These are phyloP conservation scores for Astrothelium subdiscretum DNA, from an alignment of 495 filamentous ascomycete species.

Conservation along the genomic window DNA sequence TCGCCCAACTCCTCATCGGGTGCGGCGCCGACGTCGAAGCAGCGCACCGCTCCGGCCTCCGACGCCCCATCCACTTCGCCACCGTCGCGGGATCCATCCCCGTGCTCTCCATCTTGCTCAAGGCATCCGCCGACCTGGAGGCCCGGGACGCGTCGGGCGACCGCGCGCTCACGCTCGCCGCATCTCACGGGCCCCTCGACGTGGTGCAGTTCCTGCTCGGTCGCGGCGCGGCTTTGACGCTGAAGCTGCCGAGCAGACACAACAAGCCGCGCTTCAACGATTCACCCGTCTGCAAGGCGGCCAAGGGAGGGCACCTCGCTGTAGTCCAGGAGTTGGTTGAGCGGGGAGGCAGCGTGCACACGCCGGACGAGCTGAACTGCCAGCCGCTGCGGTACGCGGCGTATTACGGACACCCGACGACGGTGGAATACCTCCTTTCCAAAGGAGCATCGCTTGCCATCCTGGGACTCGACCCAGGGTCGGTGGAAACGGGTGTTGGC, in stretches of 20 bases:
- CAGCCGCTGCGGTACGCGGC: constrained; percentile 32
- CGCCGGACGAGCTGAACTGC: constrained; percentile 33
- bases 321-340: constrained; percentile 30
- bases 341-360: constrained; percentile 29
- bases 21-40: constrained; percentile 33
- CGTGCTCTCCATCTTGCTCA: constrained; percentile 30
- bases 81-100: constrained; percentile 24
- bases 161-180: constrained; percentile 30
- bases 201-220: constrained; percentile 31
- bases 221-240: constrained; percentile 27
- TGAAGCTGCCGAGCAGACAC: constrained; percentile 14
- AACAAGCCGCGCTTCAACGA: constrained; percentile 20
- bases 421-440: constrained; percentile 16
- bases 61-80: constrained; percentile 34
- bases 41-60: constrained; percentile 18
- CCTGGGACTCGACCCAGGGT: not conserved
- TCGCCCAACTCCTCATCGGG: constrained; percentile 31
- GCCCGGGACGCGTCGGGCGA: constrained; percentile 31
- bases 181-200: constrained; percentile 28
- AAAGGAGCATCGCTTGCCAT: constrained; percentile 6
- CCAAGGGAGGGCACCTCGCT: constrained; percentile 29
- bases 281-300: constrained; percentile 34
- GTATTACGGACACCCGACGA: constrained; percentile 30
- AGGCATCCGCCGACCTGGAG: constrained; percentile 30
- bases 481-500: not conserved